These are phyloP conservation scores for Asclepias syriaca DNA, from an alignment of 257 asterid genomes.

Conservation along the genomic window DNA sequence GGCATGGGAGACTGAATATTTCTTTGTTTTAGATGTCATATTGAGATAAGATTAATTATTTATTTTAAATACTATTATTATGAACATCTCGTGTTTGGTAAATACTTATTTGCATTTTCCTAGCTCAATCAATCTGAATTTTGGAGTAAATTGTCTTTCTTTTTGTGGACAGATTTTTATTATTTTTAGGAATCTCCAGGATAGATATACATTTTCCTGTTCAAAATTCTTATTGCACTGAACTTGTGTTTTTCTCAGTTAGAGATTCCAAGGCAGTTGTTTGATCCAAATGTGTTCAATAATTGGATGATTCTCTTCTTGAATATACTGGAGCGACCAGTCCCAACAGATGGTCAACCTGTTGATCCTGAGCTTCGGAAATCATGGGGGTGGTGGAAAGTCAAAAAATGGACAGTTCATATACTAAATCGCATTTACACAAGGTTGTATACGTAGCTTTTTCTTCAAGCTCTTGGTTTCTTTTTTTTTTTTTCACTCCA, in stretches of 20 bases:
- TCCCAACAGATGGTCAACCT: conserved; percentile 89
- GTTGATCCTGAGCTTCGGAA: conserved; percentile 80
- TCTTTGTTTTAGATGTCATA: not conserved
- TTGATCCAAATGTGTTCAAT: conserved; percentile 84
- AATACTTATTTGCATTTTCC: not conserved
- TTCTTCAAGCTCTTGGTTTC: not conserved
- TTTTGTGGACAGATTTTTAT: not conserved
- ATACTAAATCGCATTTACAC: conserved; percentile 89
- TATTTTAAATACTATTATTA: not conserved
- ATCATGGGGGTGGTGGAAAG: conserved; percentile 99
- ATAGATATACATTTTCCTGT: not conserved
- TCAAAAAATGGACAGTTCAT: conserved; percentile 97
- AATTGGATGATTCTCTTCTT: conserved; percentile 95
- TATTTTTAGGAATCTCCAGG: not conserved
- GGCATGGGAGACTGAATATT: not conserved
- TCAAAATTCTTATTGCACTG: not conserved
- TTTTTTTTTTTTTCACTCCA: not conserved
- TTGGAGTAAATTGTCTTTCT: not conserved
- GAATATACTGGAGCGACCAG: conserved; percentile 90
- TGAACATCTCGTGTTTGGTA: too few species aligned
- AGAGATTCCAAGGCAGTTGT: conserved; percentile 92
- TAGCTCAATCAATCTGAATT: not conserved
- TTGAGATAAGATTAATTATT: not conserved
- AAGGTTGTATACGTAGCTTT: conserved; percentile 36
- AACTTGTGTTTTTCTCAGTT: conserved; percentile 40